Evolutionary conservation across 1,139 yeast species (phyloP), one percentile per base, ranked within the genome.

Genomic region (Kodamaea derodonti): DNA sequence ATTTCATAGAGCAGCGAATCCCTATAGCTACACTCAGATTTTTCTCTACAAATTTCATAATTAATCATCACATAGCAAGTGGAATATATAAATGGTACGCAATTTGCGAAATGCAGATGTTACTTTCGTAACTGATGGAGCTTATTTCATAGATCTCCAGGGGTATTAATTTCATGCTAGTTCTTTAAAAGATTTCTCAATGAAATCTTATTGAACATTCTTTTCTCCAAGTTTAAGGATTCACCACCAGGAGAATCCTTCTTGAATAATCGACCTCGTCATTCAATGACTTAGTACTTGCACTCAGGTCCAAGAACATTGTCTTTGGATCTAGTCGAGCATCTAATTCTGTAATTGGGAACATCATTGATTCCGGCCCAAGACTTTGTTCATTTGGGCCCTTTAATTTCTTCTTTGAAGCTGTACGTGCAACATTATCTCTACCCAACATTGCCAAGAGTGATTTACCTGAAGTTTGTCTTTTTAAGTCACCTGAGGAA

Each of bases 231-330:
- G n/a, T 7, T 29, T 13, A 29, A 2, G 85, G 86, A 57, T 84
- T 84, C n/a, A 83, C 74, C 23, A 84, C 80, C 36, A 82, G 70
- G 38, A 85, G 62, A 11, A 80, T 82, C 43, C 79, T 72, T 39
- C 95, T 65, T 6, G 86, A 77, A 55, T 84, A 84, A 54, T 84
- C 94, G 39, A 70, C 65, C 42, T 84, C 83, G 54, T 85, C 95
- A 26, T 79, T 83, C 37, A 85, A 60, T n/a, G 85, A 75, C 42
- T 76, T 68, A 37, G 72, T 65, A 14, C 87, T 78, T 38, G 70
- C 73, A 48, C 74, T 76, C 39, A 69, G 70, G 47, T 63, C 78
- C 62, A 72, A 59, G 52, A 79, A 78, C 70, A 82, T 69, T 31
- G 78, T 76, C 24, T 69, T 65, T 3, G 90, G 87, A 45, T 84